These are phyloP conservation scores for Paramecium pentaurelia DNA, from an alignment of 73 alveolate genomes.

Conservation along the genomic window DNA sequence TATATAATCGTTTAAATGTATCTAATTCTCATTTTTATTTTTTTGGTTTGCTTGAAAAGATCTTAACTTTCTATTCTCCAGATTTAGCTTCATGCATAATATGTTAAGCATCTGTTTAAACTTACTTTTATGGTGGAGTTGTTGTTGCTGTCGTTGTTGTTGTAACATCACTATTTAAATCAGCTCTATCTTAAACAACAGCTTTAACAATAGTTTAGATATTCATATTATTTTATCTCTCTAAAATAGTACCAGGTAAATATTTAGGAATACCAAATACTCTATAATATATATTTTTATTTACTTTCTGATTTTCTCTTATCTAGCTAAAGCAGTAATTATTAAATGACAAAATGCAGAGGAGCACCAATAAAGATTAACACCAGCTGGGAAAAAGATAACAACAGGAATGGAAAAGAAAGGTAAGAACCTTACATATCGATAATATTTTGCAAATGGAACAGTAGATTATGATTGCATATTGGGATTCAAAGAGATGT, in stretches of 20 bases:
- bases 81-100: background rate
- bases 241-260: constrained; percentile 85
- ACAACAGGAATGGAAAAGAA: constrained; percentile 77
- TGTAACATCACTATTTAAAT: background rate
- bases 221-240: constrained; percentile 45
- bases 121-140: background rate
- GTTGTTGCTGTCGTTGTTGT: background rate
- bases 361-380: constrained; percentile 81
- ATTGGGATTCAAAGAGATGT: constrained; percentile 78
- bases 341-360: constrained; percentile 67
- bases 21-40: background rate
- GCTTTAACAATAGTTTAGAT: constrained; percentile 41
- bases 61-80: background rate
- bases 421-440: constrained; percentile 72
- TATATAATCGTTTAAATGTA: background rate
- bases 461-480: constrained; percentile 61
- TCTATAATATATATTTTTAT: background rate
- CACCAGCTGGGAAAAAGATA: constrained; percentile 88
- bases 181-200: constrained; percentile 17
- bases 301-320: constrained; percentile 60
- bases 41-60: background rate
- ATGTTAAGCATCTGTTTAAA: background rate
- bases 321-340: constrained; percentile 62
- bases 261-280: constrained; percentile 78
- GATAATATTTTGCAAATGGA: constrained; percentile 58